Evolutionary conservation across 2,329 filamentous ascomycete species (phyloP).

Genomic region (Cytospora leucostoma): DNA sequence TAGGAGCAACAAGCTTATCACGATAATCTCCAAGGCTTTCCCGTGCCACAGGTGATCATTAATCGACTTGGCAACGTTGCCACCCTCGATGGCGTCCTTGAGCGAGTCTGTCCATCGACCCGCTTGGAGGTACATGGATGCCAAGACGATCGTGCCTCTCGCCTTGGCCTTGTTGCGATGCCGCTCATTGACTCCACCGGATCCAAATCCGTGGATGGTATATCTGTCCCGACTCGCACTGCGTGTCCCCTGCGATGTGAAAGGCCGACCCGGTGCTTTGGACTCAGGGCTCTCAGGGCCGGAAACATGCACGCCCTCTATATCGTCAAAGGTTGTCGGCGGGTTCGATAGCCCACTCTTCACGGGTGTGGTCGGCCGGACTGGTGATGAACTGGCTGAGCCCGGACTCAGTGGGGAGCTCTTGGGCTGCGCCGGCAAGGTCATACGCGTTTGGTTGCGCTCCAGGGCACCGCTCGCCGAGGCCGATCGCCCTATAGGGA

Average conservation of each 20-base stretch:
- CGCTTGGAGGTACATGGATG: slow-evolving; percentile 82
- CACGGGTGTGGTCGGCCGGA: slow-evolving; percentile 53
- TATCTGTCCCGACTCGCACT: slow-evolving; percentile 53
- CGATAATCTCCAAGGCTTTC: slow-evolving; percentile 86
- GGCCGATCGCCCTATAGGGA: slow-evolving; percentile 53
- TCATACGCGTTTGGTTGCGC: slow-evolving; percentile 71
- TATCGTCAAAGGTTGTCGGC: slow-evolving; percentile 51
- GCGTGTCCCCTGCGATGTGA: slow-evolving; percentile 29
- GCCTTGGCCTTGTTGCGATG: slow-evolving; percentile 80
- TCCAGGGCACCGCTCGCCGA: slow-evolving; percentile 58
- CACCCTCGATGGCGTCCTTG: slow-evolving; percentile 79
- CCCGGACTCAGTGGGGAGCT: slow-evolving; percentile 40
- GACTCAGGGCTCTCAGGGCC: slow-evolving; percentile 47
- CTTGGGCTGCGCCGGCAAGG: slow-evolving; percentile 68
- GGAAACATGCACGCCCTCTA: slow-evolving; percentile 40
- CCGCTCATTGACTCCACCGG: slow-evolving; percentile 71
- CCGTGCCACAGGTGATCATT: slow-evolving; percentile 98
- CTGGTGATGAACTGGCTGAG: slow-evolving; percentile 49
- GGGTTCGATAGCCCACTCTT: slow-evolving; percentile 52
- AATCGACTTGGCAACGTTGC: slow-evolving; percentile 71
- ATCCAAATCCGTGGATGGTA: slow-evolving; percentile 70
- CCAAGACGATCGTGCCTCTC: slow-evolving; percentile 76
- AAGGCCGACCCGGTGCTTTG: slow-evolving; percentile 39
- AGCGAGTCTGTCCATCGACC: slow-evolving; percentile 89
- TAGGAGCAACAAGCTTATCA: slow-evolving; percentile 79